These are phyloP conservation scores for Aureobasidium mangrovei DNA, from an alignment of 2,329 filamentous ascomycete species.

Conservation along the genomic window DNA sequence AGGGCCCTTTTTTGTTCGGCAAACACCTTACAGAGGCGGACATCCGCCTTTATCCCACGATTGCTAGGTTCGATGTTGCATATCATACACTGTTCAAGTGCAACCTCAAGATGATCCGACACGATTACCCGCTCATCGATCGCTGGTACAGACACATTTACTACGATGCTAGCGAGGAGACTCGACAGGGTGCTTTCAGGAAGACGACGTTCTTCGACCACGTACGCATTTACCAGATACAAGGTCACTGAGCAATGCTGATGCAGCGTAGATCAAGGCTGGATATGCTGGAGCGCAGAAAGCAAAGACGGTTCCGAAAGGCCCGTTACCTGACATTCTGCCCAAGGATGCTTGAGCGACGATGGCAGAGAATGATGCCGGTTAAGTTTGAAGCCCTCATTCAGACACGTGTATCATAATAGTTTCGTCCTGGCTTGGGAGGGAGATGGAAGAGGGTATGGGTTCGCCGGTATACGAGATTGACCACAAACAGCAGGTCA, in stretches of 20 bases:
- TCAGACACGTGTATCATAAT: too few species aligned
- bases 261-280: slow-evolving; percentile 19
- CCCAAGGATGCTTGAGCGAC: slow-evolving; percentile 35
- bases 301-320: slow-evolving; percentile 19
- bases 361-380: too few species aligned
- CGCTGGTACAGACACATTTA: slow-evolving; percentile 40
- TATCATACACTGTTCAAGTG: slow-evolving; percentile 85
- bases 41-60: slow-evolving; percentile 61
- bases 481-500: too few species aligned
- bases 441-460: too few species aligned
- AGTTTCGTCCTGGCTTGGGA: too few species aligned
- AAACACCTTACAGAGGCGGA: slow-evolving; percentile 70
- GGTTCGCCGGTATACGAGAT: too few species aligned
- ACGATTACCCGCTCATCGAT: slow-evolving; percentile 47
- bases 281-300: slow-evolving; percentile 20
- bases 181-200: slow-evolving; percentile 34
- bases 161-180: slow-evolving; percentile 36
- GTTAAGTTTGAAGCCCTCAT: too few species aligned
- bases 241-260: neutral
- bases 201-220: slow-evolving; percentile 37
- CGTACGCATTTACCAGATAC: slow-evolving; percentile 21
- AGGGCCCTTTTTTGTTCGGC: slow-evolving; percentile 65
- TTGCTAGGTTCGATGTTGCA: slow-evolving; percentile 62
- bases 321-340: slow-evolving; percentile 22
- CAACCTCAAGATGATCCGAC: slow-evolving; percentile 53